Percentiles rank a stretch among this genome's conserved stretches.
Evolutionary conservation across 2,329 filamentous ascomycete species (phyloP).

Genomic region (Bertia moriformis): DNA sequence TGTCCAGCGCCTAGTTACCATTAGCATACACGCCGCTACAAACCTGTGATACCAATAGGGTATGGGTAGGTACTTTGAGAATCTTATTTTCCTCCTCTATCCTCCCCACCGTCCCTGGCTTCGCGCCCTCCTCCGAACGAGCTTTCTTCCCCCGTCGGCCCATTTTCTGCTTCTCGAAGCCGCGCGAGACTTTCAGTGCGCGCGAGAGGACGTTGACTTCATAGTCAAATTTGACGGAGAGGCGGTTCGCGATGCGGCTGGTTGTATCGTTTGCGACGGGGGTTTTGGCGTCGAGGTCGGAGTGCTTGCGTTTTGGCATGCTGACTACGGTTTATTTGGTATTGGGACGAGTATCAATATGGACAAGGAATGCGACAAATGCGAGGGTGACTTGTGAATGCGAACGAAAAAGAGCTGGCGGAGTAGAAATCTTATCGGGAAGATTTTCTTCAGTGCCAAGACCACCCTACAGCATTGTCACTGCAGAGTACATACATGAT

Average conservation of each 20-base stretch:
- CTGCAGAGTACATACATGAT: no score
- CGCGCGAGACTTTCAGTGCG: slow-evolving; percentile 40
- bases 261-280: slow-evolving; percentile 15
- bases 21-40: background rate
- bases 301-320: slow-evolving; percentile 24
- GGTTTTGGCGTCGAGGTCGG: slow-evolving; percentile 13
- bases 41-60: no score
- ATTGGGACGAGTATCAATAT: no score
- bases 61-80: slow-evolving; percentile 20
- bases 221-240: slow-evolving; percentile 29
- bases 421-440: no score
- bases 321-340: no score
- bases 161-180: slow-evolving; percentile 50
- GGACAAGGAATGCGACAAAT: no score
- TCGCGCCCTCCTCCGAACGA: slow-evolving; percentile 5
- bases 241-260: slow-evolving; percentile 11
- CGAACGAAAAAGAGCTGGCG: no score
- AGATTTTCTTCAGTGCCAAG: no score
- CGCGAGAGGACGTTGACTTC: slow-evolving; percentile 30
- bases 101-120: slow-evolving; percentile 14
- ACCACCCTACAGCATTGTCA: no score
- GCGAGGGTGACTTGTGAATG: no score
- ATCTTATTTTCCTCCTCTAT: slow-evolving; percentile 19
- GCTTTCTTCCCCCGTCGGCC: slow-evolving; percentile 19
- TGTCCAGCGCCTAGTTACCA: slow-evolving; percentile 1